Base-by-base conservation (phyloP, 2,329 filamentous ascomycete genomes). In the Pseudogymnoascus sp. region DNA sequence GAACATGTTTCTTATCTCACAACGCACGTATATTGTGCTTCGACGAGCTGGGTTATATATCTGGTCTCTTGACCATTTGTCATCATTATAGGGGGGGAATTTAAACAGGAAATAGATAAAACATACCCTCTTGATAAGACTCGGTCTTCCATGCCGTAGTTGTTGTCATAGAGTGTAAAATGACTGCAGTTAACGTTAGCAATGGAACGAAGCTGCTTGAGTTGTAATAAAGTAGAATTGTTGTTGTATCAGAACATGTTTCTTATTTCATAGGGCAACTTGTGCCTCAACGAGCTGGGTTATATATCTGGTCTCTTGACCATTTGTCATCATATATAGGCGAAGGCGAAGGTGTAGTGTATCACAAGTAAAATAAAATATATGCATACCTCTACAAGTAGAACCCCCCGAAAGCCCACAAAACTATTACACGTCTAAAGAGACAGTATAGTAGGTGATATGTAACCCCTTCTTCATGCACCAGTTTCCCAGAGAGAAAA, bases 21-120 rank as follows among this genome's bases (percentile, higher is more conserved):
- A 33, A 56, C 33, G 50, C 50, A 56, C 50, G 50, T 56, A 56
- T 56, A 56, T 56, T 33, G 37, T 60, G 59, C 33, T 42, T 60
- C 59, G 59, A 60, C 59, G 59, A 60, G 59, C 59, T 60, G 59
- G 59, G 59, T 60, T 60, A 60, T 38, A 42, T 60, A 56, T 60
- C 59, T 60, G 59, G 59, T 60, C 59, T 38, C 33, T 56, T 26
- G 59, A 60, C 59, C 59, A 60, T 60, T 60, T 60, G 59, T 60
- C 59, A 60, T 60, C 59, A 60, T 60, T 6, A 26, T 60, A 56
- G 4, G 10, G 46, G 26, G 9, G 29, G 4, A 56, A n/a, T 21
- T 56, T 56, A n/a, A 56, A 33, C 4, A 53, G 5, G 10, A 56
- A 56, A 56, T 53, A 33, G 5, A 56, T 33, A 33, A 19, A 33